Evolutionary conservation across 768 basidiomycete species (phyloP), one percentile per base, ranked within the genome.

Genomic region (Trametes villosa): DNA sequence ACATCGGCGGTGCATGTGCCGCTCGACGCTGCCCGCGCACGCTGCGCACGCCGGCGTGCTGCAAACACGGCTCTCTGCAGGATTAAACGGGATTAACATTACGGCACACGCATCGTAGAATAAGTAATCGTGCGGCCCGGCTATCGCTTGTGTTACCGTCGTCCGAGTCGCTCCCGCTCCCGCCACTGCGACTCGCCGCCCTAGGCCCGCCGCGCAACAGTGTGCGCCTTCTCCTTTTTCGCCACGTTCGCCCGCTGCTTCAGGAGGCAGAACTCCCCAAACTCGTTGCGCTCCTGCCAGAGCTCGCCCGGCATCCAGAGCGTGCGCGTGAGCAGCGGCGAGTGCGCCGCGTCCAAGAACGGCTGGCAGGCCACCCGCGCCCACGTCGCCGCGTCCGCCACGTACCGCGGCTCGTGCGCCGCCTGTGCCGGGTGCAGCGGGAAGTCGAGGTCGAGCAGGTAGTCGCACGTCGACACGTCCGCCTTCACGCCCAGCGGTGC

Each of bases 261-360:
- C 62, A 99, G 78, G 63, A 99, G 71, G 72, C 96, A 97, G 71
- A 94, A 97, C 68, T 98, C 93, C 1, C 96, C 96, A 73, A 83
- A 97, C 59, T 81, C 81, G 70, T 96, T 93, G 64, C 75, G 74
- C 26, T 73, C 75, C 64, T 88, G 83, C 88, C 93, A 92, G 60
- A 74, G 75, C 46, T 79, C 72, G 13, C 87, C 85, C 8, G 96
- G 96, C 40, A 91, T 70, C 88, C 91, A 96, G 59, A 98, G 78
- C 27, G 86, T 82, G 52, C 96, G 81, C 41, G 91, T 88, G 63
- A 93, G 75, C 53, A 86, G 71, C 33, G 84, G 78, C 1, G 95
- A 95, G 69, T 89, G 83, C 26, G 79, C 78, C 8, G 86, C 83
- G 71, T 99, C 96, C 57, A 99, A 80, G 81, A 97, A 97, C 3